Percentiles rank a stretch among this genome's conserved stretches.
These are phyloP conservation scores for Monosporascus cannonballus DNA, from an alignment of 2,329 filamentous ascomycete genomes.

Conservation along the genomic window DNA sequence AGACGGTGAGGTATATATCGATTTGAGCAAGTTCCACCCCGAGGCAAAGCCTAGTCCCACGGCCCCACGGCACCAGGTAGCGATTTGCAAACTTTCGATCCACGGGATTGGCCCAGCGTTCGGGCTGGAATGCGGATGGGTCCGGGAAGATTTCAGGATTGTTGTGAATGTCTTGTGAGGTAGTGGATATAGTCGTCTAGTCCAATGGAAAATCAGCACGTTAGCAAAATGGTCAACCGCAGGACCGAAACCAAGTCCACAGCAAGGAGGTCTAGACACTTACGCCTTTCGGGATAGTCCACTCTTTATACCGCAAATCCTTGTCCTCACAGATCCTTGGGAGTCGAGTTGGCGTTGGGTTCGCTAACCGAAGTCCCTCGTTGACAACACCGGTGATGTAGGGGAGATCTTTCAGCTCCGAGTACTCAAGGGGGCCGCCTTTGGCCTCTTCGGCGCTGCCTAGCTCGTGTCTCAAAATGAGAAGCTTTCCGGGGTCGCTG, in stretches of 20 bases:
- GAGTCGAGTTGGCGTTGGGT: conserved; percentile 16
- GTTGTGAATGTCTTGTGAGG: conserved; percentile 15
- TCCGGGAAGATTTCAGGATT: conserved; percentile 10
- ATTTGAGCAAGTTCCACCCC: conserved; percentile 18
- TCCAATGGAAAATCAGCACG: not conserved
- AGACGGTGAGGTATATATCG: conserved; percentile 16
- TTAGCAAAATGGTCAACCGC: not conserved
- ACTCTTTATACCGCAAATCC: conserved; percentile 13
- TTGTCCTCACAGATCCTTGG: conserved; percentile 16
- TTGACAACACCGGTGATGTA: conserved; percentile 18
- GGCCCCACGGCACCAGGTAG: conserved; percentile 17
- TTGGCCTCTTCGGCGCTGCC: conserved; percentile 9
- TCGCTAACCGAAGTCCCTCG: conserved; percentile 16
- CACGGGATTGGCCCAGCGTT: conserved; percentile 12
- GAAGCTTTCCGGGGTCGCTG: conserved; percentile 9
- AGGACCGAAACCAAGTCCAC: not conserved
- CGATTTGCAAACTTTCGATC: conserved; percentile 12
- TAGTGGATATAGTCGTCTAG: conserved; percentile 17
- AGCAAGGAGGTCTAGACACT: conserved; percentile 1
- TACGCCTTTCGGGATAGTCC: conserved; percentile 13
- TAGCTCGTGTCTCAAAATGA: conserved; percentile 10
- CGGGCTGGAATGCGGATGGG: conserved; percentile 11
- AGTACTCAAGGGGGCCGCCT: conserved; percentile 9
- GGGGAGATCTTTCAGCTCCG: conserved; percentile 14
- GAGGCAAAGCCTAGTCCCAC: conserved; percentile 14